Evolutionary conservation across 2,329 filamentous ascomycete genomes (phyloP), one percentile per base, ranked within the genome.

Genomic region (Rhynchosporium agropyri): DNA sequence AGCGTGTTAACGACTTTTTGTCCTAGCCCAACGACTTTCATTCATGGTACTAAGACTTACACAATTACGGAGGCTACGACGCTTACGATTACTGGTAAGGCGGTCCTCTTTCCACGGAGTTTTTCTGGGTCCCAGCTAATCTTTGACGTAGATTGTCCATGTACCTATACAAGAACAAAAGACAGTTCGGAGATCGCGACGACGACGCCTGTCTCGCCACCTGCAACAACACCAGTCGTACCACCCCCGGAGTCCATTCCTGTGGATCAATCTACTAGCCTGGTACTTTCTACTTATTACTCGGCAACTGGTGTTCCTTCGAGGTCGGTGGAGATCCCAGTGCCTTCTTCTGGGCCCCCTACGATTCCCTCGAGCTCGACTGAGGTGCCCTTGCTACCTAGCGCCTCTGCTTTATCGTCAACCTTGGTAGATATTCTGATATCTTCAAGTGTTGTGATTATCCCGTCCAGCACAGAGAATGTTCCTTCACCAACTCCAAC

Each of bases 1-100:
- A 43, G 46, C 26, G 26, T 48, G 10, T 46, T 48, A 28, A 58
- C 43, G 8, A 58, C 55, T 29, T 13, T 58, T 9, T 58, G 55
- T 31, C 55, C 55, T 9, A 48, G 43, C 5, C 55, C 55, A 13
- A 58, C 43, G 10, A 46, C 45, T 13, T 31, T 58, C 9, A 49
- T 42, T 1, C 29, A 58, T 36, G 55, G 55, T n/a, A 58, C 42
- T n/a, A 7, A 48, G 5, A 58, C 46, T 3, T 59, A 51, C 26
- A 59, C 45, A 4, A 20, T 59, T 12, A 51, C 45, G 2, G 33
- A 59, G 12, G 46, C 57, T 10, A 59, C 57, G 12, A 53, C 57
- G 4, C 36, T 59, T 20, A 59, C 46, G 6, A 59, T 59, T 20
- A 59, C 57, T 42, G 57, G 57, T 59, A 9, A 51, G 33, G 20